phyloP scores from a whole-genome alignment of 768 basidiomycete species.

The Kondoa subrosea region DNA sequence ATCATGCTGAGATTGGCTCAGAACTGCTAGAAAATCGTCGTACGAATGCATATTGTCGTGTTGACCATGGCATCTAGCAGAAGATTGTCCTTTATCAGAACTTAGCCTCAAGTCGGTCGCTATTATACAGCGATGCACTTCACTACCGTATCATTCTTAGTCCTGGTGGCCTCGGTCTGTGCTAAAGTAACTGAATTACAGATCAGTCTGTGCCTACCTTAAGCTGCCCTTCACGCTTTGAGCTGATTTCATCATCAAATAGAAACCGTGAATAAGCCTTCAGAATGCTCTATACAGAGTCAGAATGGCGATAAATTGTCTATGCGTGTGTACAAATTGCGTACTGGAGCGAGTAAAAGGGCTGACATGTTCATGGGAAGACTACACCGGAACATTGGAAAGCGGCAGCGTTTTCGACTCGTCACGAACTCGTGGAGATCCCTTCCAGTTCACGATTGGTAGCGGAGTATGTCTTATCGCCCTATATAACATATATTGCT shows the following conservation, averaged over 20 bases:
- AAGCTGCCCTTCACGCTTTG: neutral
- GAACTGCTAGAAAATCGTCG: too few species aligned
- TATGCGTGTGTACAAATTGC: conserved; percentile 2
- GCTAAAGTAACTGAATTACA: neutral
- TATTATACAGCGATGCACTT: too few species aligned
- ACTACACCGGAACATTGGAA: conserved; percentile 33
- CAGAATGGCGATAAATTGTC: conserved; percentile 18
- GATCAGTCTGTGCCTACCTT: neutral
- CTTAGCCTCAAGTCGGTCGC: too few species aligned
- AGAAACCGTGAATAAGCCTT: conserved; percentile 19
- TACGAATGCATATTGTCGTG: too few species aligned
- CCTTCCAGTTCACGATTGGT: conserved; percentile 33
- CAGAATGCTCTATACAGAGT: conserved; percentile 17
- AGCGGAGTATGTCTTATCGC: conserved; percentile 9
- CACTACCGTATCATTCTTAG: neutral
- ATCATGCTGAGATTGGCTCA: too few species aligned
- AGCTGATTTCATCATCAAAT: neutral
- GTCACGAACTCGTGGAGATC: conserved; percentile 32
- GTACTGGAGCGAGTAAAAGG: too few species aligned
- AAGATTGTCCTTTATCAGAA: too few species aligned
- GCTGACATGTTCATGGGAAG: neutral
- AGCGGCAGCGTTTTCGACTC: conserved; percentile 34
- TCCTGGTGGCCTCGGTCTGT: neutral
- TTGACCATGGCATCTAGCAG: too few species aligned
- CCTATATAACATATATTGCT: too few species aligned